Evolutionary conservation across 306 rosid species (phyloP).

Genomic region (Medicago arabica): DNA sequence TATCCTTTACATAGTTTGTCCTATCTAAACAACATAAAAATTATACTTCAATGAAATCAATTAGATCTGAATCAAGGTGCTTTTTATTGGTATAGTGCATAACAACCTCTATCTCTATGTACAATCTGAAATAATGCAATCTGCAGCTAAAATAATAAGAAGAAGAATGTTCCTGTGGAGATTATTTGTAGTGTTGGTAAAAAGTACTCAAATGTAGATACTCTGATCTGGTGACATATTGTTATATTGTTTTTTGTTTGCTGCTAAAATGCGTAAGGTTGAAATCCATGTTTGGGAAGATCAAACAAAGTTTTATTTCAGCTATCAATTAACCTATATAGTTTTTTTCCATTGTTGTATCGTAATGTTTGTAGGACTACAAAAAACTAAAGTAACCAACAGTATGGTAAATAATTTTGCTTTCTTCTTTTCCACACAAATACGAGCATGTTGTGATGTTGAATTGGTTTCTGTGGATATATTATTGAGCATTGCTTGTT

Average conservation of each 20-base stretch:
- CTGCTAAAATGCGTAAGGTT: constrained; percentile 34
- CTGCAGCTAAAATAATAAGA: too few relatives aligned
- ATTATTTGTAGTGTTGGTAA: too few relatives aligned
- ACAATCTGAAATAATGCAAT: too few relatives aligned
- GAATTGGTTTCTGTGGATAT: constrained; percentile 27
- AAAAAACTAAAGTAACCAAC: constrained; percentile 5
- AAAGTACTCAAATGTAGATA: constrained; percentile 36
- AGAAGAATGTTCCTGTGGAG: too few relatives aligned
- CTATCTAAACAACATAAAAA: too few relatives aligned
- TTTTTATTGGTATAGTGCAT: too few relatives aligned
- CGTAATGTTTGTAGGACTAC: constrained; percentile 23
- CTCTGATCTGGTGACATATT: constrained; percentile 18
- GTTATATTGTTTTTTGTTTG: constrained; percentile 25
- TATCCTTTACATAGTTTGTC: too few relatives aligned
- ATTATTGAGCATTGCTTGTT: neutral
- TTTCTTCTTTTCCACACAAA: constrained; percentile 3
- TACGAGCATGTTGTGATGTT: constrained; percentile 6
- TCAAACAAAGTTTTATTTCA: constrained; percentile 28
- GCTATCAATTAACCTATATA: constrained; percentile 19
- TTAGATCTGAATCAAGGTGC: too few relatives aligned
- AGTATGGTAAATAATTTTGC: neutral
- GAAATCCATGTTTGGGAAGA: constrained; percentile 6
- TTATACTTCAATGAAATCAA: too few relatives aligned
- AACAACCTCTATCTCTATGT: too few relatives aligned
- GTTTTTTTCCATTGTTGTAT: neutral